These are phyloP conservation scores for Larix kaempferi DNA, from an alignment of 75 land plant genomes.

Conservation along the genomic window DNA sequence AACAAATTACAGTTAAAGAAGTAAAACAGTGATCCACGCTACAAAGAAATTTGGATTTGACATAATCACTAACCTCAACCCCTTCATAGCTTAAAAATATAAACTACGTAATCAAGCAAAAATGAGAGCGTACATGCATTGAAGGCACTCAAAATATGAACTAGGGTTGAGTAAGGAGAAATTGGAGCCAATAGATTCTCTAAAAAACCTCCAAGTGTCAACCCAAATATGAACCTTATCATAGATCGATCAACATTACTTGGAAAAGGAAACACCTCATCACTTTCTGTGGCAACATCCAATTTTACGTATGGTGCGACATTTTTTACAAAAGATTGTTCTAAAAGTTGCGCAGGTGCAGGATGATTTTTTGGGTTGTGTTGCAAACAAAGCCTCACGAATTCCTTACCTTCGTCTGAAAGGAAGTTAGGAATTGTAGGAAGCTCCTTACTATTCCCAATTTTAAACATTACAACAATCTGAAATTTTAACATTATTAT, in stretches of 20 bases:
- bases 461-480: slow-evolving; percentile 20
- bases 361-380: slow-evolving; percentile 16
- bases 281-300: slow-evolving; percentile 10
- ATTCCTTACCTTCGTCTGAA: slow-evolving; percentile 7
- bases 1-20: too few relatives aligned
- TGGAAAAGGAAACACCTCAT: slow-evolving; percentile 7
- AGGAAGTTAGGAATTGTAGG: slow-evolving; percentile 13
- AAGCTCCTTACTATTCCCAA: slow-evolving; percentile 18
- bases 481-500: too few relatives aligned
- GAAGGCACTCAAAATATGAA: neutral
- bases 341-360: slow-evolving; percentile 8
- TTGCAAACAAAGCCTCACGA: slow-evolving; percentile 17
- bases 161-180: neutral
- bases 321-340: slow-evolving; percentile 42
- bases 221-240: slow-evolving; percentile 15
- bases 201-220: neutral
- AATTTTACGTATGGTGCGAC: slow-evolving; percentile 33
- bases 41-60: too few relatives aligned
- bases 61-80: neutral
- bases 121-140: neutral
- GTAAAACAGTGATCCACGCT: too few relatives aligned
- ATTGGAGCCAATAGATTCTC: neutral
- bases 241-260: slow-evolving; percentile 19
- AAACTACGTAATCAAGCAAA: neutral
- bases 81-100: neutral